Base-by-base conservation (phyloP, 352 stramenopile genomes). In the Globisporangium abappressorium region DNA sequence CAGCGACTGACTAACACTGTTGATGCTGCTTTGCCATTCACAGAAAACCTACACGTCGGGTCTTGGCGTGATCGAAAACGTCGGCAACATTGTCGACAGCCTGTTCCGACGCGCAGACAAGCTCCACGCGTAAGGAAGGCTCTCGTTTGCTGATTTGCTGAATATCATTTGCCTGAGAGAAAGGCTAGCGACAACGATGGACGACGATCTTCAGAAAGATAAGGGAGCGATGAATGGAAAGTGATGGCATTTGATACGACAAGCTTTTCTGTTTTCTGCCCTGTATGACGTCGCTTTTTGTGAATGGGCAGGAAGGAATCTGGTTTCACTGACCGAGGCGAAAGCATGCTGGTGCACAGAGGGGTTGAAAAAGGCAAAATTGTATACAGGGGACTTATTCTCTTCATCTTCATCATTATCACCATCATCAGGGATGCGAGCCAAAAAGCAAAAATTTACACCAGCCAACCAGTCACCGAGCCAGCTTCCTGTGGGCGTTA, bases 31-130 rank as follows among this genome's bases (percentile, higher is more conserved):
- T 12, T 59, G 28, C 47, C 68, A 12, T 6, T 60, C 12, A n/a
- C 70, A 95, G 87, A 91, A 94, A 91, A 95, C 88, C 65, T 95
- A 94, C 77, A 95, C 97, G 54, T 91, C 95, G 66, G 94, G 97
- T 41, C 79, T 99, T 20, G 90, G 97, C 68, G 94, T 99, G 41
- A 97, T 99, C 71, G 86, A 96, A 61, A 99, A 99, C 71, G 96
- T 99, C 69, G 96, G 97, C 64, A 84, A 93, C 70, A 97, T 99
- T 33, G 96, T 99, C 59, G 94, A 98, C 75, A 98, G 91, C 61
- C 79, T 99, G 24, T 99, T 98, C 80, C 79, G 81, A 65, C 86
- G 82, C 47, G 84, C 83, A 28, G 88, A 95, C 22, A 94, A 95
- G 76, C 82, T 95, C 61, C 87, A 93, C 24, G 82, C 76, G 69